Evolutionary conservation across 176 grass and related monocot genomes (phyloP), one percentile per base, ranked within the genome.

Genomic region (Thinopyrum elongatum): DNA sequence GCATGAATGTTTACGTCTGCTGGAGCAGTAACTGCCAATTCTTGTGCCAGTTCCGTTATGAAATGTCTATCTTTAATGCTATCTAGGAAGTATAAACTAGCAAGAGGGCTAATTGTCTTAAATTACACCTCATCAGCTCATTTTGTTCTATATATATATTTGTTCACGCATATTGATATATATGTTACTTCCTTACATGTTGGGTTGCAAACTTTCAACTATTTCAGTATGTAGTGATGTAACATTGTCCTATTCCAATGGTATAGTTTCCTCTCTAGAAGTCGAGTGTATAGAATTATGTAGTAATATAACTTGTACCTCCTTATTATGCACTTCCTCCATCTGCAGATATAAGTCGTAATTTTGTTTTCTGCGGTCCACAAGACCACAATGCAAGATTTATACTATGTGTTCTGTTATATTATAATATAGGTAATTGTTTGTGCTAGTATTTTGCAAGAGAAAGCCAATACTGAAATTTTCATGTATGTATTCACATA

Each of bases 211-310:
- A 68, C 21, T 46, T 78, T 61, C 26, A 22, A 39, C 10, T 63
- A 41, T 77, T 74, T 64, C 30, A 78, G 41, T 67, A 78, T 83
- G 30, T 78, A 70, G n/a, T 26, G 51, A 35, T 22, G 4, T 64
- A 12, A 70, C 3, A 2, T 16, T 81, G 34, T 47, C 29, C 0
- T 86, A 64, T 72, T 19, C 22, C 17, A 62, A 5, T 86, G 49
- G 23, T 90, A 35, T 85, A 38, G 21, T 86, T 82, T 65, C 8
- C 19, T 86, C n/a, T 70, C 28, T 49, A 77, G 84, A 10, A 82
- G 49, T 82, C 39, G 14, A 38, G n/a, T 78, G 16, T 77, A 35
- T 38, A 34, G 7, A 69, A 74, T 19, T 74, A 46, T 44, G 1
- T 47, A 5, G 46, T 47, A 47, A 14, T 47, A 5, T 15, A 14